These are phyloP conservation scores for Eleusine indica DNA, from an alignment of 176 grass and related monocot species.

Conservation along the genomic window DNA sequence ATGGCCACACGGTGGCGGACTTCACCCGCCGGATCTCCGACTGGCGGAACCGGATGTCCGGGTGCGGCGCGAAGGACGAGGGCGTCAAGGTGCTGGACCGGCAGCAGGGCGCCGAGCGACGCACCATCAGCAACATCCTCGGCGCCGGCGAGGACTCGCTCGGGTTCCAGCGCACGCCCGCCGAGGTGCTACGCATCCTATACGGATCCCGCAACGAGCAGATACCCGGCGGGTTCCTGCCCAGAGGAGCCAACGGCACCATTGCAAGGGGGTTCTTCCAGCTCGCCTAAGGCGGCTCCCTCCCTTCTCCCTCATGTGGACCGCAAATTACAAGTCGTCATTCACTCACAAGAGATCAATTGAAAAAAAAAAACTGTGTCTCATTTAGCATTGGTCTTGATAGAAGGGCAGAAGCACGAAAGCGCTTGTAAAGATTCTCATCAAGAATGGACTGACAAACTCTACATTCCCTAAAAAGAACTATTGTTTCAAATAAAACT, in stretches of 20 bases:
- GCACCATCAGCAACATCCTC: slow-evolving; percentile 64
- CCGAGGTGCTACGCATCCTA: slow-evolving; percentile 75
- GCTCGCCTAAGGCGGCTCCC: background rate
- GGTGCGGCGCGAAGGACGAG: slow-evolving; percentile 72
- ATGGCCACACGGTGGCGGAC: slow-evolving; percentile 60
- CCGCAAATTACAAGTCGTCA: too few relatives aligned
- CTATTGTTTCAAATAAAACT: background rate
- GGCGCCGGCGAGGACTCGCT: slow-evolving; percentile 67
- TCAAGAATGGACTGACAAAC: background rate
- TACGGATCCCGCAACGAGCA: slow-evolving; percentile 52
- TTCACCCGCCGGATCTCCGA: slow-evolving; percentile 64
- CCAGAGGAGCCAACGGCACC: slow-evolving; percentile 60
- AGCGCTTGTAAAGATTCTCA: background rate
- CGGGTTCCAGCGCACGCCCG: slow-evolving; percentile 63
- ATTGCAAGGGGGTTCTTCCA: slow-evolving; percentile 57
- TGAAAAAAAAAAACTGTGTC: too few relatives aligned
- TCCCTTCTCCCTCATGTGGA: too few relatives aligned
- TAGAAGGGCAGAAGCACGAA: too few relatives aligned
- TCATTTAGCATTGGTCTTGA: too few relatives aligned
- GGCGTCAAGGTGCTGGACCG: slow-evolving; percentile 57
- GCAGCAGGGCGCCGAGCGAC: slow-evolving; percentile 49
- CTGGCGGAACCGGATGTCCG: slow-evolving; percentile 50
- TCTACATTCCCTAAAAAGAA: background rate
- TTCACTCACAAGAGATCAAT: too few relatives aligned
- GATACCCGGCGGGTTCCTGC: slow-evolving; percentile 70